Evolutionary conservation across 768 basidiomycete genomes (phyloP).

Genomic region (Sporobolomyces roseus): DNA sequence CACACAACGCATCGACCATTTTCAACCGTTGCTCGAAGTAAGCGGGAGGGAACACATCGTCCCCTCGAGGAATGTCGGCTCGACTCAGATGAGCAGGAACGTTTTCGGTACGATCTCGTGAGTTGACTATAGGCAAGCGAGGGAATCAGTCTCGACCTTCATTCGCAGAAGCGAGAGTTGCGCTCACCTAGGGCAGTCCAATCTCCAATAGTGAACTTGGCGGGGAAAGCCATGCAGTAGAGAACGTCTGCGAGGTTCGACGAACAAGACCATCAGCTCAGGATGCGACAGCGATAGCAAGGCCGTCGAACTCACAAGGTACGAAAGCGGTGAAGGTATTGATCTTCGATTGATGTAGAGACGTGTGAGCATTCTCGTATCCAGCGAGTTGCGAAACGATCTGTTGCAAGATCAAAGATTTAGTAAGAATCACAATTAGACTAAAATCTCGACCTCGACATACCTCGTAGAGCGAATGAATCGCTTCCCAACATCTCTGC

Average conservation of each 20-base stretch:
- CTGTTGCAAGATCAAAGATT: neutral
- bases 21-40: conserved; percentile 24
- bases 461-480: conserved; percentile 23
- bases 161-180: neutral
- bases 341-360: conserved; percentile 15
- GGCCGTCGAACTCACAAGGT: conserved; percentile 15
- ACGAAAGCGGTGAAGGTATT: conserved; percentile 30
- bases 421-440: no score
- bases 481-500: conserved; percentile 35
- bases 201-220: conserved; percentile 39
- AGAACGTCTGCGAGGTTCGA: neutral
- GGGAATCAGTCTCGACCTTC: neutral
- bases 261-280: no score
- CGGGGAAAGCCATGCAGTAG: conserved; percentile 32
- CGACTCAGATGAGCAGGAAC: conserved; percentile 8
- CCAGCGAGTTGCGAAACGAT: conserved; percentile 33
- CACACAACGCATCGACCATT: conserved; percentile 26
- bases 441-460: neutral
- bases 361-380: conserved; percentile 33
- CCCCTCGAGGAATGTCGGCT: conserved; percentile 16
- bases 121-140: conserved; percentile 1
- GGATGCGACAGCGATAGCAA: neutral
- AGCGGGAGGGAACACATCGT: conserved; percentile 34
- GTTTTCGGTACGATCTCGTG: conserved; percentile 32
- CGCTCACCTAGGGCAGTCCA: conserved; percentile 28